Evolutionary conservation across 768 basidiomycete species (phyloP).

Genomic region (Xerocomus spinulosus): DNA sequence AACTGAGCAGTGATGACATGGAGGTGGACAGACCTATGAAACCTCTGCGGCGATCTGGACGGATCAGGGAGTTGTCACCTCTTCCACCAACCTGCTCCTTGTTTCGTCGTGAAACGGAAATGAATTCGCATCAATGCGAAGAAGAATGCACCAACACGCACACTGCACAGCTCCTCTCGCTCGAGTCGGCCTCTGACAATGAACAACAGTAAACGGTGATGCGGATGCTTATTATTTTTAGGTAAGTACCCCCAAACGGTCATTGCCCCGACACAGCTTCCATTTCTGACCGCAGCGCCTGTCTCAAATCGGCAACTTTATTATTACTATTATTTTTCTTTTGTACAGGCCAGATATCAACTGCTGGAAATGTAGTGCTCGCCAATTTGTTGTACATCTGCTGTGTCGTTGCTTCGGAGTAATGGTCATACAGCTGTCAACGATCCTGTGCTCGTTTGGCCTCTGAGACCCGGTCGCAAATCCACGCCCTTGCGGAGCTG

Average conservation of each 20-base stretch:
- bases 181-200: conserved; percentile 22
- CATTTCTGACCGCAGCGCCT: conserved; percentile 18
- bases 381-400: conserved; percentile 25
- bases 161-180: conserved; percentile 15
- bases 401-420: conserved; percentile 19
- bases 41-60: conserved; percentile 33
- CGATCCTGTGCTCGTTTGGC: conserved; percentile 11
- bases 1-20: conserved; percentile 27
- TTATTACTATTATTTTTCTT: conserved; percentile 2
- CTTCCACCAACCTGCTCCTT: conserved; percentile 22
- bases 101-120: conserved; percentile 30
- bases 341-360: conserved; percentile 19
- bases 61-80: conserved; percentile 26
- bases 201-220: conserved; percentile 21
- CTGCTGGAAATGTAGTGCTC: conserved; percentile 21
- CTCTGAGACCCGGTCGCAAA: conserved; percentile 29
- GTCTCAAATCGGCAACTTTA: conserved; percentile 17
- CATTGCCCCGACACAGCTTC: conserved; percentile 12
- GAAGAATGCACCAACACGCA: conserved; percentile 17
- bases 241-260: conserved; percentile 21
- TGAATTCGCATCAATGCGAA: conserved; percentile 28
- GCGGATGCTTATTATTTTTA: conserved; percentile 16
- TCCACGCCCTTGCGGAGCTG: conserved; percentile 23
- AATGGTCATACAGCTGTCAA: conserved; percentile 25
- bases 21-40: conserved; percentile 33